phyloP scores from a whole-genome alignment of 192 early-diverging fungal species.

The Rhizophagus clarus region DNA sequence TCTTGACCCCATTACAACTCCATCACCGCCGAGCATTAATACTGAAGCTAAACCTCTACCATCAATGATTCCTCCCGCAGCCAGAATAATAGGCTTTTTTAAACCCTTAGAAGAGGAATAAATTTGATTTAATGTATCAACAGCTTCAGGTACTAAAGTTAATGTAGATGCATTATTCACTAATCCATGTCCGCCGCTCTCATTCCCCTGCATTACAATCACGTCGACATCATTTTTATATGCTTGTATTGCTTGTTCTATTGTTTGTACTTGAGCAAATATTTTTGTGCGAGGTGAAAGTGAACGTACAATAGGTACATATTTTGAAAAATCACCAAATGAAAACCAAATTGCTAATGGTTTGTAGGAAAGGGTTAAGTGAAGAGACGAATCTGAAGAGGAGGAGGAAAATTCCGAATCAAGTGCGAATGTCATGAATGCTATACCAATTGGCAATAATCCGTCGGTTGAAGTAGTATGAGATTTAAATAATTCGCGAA shows the following conservation, averaged over 20 bases:
- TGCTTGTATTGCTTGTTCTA: constrained; percentile 45
- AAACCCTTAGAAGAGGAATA: neutral
- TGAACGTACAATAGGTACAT: constrained; percentile 36
- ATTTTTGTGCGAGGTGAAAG: constrained; percentile 34
- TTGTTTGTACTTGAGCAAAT: constrained; percentile 51
- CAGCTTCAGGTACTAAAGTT: constrained; percentile 39
- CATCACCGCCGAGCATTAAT: constrained; percentile 42
- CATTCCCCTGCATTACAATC: constrained; percentile 52
- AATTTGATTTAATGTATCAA: constrained; percentile 30
- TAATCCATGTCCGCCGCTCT: constrained; percentile 51
- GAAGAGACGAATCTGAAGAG: constrained; percentile 20
- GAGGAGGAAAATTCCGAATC: constrained; percentile 39
- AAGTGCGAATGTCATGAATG: constrained; percentile 46
- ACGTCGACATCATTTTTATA: constrained; percentile 47
- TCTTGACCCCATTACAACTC: constrained; percentile 50
- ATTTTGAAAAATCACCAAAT: constrained; percentile 46
- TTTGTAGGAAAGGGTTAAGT: constrained; percentile 27
- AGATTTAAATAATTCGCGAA: neutral
- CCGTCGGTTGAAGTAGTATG: neutral
- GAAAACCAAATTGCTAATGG: constrained; percentile 50
- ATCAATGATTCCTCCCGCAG: constrained; percentile 40
- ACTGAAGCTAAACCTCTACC: constrained; percentile 29
- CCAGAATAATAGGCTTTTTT: constrained; percentile 31
- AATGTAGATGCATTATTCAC: constrained; percentile 28
- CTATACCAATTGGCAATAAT: constrained; percentile 44